phyloP scores from a whole-genome alignment of 2,329 filamentous ascomycete species.

The Aspergillus texensis region DNA sequence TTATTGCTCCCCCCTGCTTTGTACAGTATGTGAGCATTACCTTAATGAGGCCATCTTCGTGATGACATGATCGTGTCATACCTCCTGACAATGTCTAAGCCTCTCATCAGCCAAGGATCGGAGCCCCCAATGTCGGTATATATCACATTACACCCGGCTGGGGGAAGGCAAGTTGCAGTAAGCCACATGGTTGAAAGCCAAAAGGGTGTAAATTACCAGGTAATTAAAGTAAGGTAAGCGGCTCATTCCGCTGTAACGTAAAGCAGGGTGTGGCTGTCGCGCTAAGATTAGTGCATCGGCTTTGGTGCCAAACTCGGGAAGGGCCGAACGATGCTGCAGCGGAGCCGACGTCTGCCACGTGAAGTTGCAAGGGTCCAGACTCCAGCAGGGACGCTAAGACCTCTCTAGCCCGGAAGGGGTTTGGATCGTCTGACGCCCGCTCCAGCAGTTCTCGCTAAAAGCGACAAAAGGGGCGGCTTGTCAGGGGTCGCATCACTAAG shows the following conservation, averaged over 20 bases:
- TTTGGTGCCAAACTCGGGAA: slow-evolving; percentile 34
- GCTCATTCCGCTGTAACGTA: slow-evolving; percentile 4
- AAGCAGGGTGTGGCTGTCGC: background rate
- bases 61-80: background rate
- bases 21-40: background rate
- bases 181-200: slow-evolving; percentile 1
- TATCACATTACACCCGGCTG: background rate
- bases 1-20: background rate
- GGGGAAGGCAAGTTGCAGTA: background rate
- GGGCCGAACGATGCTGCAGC: slow-evolving; percentile 26
- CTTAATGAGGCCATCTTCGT: background rate
- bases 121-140: background rate
- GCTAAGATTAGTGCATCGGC: slow-evolving; percentile 27
- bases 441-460: slow-evolving; percentile 27
- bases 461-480: background rate
- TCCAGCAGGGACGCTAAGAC: slow-evolving; percentile 19
- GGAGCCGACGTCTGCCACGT: slow-evolving; percentile 29
- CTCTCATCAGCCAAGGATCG: background rate
- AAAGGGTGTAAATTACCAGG: background rate
- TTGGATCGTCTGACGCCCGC: slow-evolving; percentile 22
- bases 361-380: slow-evolving; percentile 30
- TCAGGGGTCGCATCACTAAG: slow-evolving; percentile 6
- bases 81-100: background rate
- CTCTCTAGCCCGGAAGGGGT: slow-evolving; percentile 13
- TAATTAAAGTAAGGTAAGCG: slow-evolving; percentile 2